These are phyloP conservation scores for Linnemannia schmuckeri DNA, from an alignment of 192 early-diverging fungal genomes.

Conservation along the genomic window DNA sequence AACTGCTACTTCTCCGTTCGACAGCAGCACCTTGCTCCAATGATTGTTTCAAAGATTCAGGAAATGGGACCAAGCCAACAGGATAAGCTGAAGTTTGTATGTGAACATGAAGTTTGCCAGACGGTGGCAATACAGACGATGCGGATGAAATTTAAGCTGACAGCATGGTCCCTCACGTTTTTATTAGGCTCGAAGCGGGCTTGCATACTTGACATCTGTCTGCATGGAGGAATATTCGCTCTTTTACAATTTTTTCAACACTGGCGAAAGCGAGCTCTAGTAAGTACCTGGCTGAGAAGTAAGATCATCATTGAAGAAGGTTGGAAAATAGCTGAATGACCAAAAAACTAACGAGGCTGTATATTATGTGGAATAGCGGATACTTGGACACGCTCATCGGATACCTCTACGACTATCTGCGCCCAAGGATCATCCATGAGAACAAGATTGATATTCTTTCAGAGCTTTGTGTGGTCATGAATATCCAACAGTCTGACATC, in stretches of 20 bases:
- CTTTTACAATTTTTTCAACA: conserved; percentile 83
- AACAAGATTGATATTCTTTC: conserved; percentile 84
- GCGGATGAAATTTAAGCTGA: background rate
- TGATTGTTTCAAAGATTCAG: conserved; percentile 73
- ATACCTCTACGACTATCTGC: conserved; percentile 85
- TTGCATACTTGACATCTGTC: conserved; percentile 86
- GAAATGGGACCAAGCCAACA: conserved; percentile 64
- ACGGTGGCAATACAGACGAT: background rate
- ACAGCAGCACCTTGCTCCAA: conserved; percentile 73
- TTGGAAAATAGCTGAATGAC: background rate
- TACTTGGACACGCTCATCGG: conserved; percentile 83
- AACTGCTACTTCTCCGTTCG: conserved; percentile 82
- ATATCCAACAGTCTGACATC: conserved; percentile 67
- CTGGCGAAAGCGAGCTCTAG: conserved; percentile 81
- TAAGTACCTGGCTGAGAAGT: conserved; percentile 55
- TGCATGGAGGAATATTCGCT: conserved; percentile 88
- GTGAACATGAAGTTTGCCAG: background rate
- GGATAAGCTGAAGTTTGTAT: conserved; percentile 71
- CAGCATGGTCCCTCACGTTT: background rate
- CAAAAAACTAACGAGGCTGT: background rate
- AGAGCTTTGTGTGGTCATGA: conserved; percentile 82
- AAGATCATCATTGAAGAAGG: background rate
- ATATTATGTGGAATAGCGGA: conserved; percentile 54
- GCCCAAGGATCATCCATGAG: conserved; percentile 92
- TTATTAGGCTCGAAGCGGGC: conserved; percentile 77